These are phyloP conservation scores for Microbotryomycetes sp. DNA, from an alignment of 1,284 basidiomycete species.

Conservation along the genomic window DNA sequence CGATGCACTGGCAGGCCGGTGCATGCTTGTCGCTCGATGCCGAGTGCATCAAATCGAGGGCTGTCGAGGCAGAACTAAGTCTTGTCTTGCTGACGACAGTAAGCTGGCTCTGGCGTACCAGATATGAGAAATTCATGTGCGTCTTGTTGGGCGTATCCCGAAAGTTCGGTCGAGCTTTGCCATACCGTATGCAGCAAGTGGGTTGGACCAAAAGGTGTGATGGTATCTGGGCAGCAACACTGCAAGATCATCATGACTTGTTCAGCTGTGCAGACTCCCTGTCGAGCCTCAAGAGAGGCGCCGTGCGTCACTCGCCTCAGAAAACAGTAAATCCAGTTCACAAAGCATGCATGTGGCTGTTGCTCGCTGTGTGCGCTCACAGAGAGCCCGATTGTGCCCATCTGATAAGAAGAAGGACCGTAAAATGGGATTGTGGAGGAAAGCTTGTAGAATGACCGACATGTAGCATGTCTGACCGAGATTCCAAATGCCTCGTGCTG, in stretches of 20 bases:
- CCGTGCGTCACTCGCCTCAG: slow-evolving; percentile 57
- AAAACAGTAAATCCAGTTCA: slow-evolving; percentile 87
- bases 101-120: slow-evolving; percentile 4
- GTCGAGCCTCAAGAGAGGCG: too few species aligned
- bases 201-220: slow-evolving; percentile 70
- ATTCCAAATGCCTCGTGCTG: slow-evolving; percentile 74
- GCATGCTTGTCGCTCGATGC: slow-evolving; percentile 18
- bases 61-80: slow-evolving; percentile 44
- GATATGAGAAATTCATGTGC: slow-evolving; percentile 62
- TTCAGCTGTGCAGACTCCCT: too few species aligned
- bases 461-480: slow-evolving; percentile 93
- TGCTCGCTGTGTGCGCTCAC: slow-evolving; percentile 46
- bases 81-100: not conserved
- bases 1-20: slow-evolving; percentile 72
- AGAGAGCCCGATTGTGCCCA: slow-evolving; percentile 64
- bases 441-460: slow-evolving; percentile 85
- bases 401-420: slow-evolving; percentile 86
- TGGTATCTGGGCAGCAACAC: slow-evolving; percentile 61
- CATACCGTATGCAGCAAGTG: slow-evolving; percentile 80
- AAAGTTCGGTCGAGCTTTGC: slow-evolving; percentile 73
- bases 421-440: slow-evolving; percentile 85
- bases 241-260: too few species aligned
- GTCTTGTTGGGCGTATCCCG: slow-evolving; percentile 89
- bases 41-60: slow-evolving; percentile 40
- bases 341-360: slow-evolving; percentile 77